Evolutionary conservation across 768 basidiomycete species (phyloP), one percentile per base, ranked within the genome.

Genomic region (Gloeopeniophorella convolvens): DNA sequence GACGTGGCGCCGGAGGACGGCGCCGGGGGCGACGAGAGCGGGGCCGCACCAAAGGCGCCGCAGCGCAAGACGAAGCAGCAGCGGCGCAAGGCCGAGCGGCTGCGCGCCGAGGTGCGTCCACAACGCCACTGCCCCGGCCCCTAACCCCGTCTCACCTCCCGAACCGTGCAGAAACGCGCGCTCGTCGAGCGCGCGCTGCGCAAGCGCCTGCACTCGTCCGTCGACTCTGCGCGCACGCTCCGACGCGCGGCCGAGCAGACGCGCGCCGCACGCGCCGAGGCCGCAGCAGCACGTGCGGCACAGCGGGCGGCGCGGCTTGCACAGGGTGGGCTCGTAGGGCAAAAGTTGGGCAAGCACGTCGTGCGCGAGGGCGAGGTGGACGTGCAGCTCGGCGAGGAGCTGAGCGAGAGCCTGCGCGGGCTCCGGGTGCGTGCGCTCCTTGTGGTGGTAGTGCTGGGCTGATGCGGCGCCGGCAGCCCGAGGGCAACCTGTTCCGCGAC

Each of bases 401-500:
- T 96, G 42, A 85, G 77, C 48, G 93, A 96, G 67, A 92, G 74
- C 60, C 67, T 95, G 59, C 72, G 93, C 48, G 82, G 73, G 33
- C 68, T 97, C 60, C 92, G 92, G 82, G 92, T 89, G 44, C 35
- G 76, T 68, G 16, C 36, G 4, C 16, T 48, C 9, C 28, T 30
- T 15, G 20, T 43, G 36, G 13, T n/a, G 27, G 33, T 33, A n/a
- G n/a, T n/a, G n/a, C n/a, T n/a, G n/a, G n/a, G n/a, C n/a, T n/a
- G n/a, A n/a, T n/a, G n/a, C n/a, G 12, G 26, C 13, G 40, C 16
- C 18, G 43, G 27, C 53, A 95, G 92, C 89, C 89, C 15, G 92
- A 96, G 71, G 93, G 93, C 21, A 96, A 95, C 63, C 69, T 93
- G 28, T 95, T 95, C 76, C 77, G 82, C 20, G 93, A 96, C 64